A percentile compares a stretch with the other conserved stretches of the same genome.
Evolutionary conservation across 768 basidiomycete species (phyloP).

Genomic region (Hygrocybe punicea): DNA sequence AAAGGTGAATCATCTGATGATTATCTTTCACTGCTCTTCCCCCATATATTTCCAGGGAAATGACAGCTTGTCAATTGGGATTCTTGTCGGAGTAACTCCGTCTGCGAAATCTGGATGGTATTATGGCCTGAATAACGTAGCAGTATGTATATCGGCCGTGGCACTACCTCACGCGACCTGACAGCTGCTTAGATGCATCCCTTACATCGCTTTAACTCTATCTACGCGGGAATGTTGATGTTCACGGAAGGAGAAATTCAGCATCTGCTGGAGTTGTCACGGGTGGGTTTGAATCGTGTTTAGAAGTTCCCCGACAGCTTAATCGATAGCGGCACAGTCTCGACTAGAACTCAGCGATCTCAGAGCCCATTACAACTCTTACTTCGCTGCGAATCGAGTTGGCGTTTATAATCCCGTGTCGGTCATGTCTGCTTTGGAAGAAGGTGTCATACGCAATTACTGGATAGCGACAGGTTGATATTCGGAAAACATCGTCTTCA

Average conservation of each 20-base stretch:
- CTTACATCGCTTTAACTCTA: constrained; percentile 8
- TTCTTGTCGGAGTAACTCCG: constrained; percentile 11
- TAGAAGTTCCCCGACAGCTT: constrained; percentile 2
- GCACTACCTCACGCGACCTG: background rate
- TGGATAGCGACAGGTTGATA: constrained; percentile 13
- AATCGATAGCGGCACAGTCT: constrained; percentile 3
- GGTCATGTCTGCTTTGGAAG: constrained; percentile 12
- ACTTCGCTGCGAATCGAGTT: constrained; percentile 11
- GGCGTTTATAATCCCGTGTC: constrained; percentile 14
- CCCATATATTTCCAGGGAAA: constrained; percentile 7
- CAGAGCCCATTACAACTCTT: constrained; percentile 12
- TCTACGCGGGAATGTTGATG: constrained; percentile 14
- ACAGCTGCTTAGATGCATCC: constrained; percentile 12
- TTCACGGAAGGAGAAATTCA: constrained; percentile 15
- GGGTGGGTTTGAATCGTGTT: constrained; percentile 9
- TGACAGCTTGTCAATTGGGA: constrained; percentile 7
- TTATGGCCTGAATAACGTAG: constrained; percentile 11
- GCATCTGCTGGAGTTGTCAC: constrained; percentile 2
- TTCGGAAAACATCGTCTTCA: background rate
- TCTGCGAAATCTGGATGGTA: constrained; percentile 13
- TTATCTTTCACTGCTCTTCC: constrained; percentile 3
- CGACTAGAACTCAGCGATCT: constrained; percentile 10
- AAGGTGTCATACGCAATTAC: constrained; percentile 6
- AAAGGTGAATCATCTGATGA: constrained; percentile 10
- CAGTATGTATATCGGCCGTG: constrained; percentile 5